Base-by-base conservation (phyloP, 2,329 filamentous ascomycete genomes). In the Penicillium fuscoglaucum region DNA sequence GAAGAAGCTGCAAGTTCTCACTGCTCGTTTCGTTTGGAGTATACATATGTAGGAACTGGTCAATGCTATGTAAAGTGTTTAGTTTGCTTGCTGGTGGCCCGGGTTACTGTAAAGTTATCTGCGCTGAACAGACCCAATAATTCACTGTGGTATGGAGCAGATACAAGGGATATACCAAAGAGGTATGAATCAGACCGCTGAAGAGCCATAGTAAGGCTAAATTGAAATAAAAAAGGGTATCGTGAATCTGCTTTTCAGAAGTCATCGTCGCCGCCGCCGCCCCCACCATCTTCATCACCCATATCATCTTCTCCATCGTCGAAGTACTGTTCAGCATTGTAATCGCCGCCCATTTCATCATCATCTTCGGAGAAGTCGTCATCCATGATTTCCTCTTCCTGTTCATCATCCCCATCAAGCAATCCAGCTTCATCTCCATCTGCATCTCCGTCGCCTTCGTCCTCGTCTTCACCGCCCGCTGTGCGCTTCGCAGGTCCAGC, bases 311-410 rank as follows among this genome's bases (percentile, higher is more conserved):
- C 85, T 7, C 85, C 85, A 55, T 79, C 83, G 61, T 84, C 82
- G 66, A 86, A 86, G 75, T 88, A 87, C 61, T 87, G 81, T 66
- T 88, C 85, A 1, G 83, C 85, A 64, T 87, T 84, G 66, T 88
- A 87, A 68, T 87, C 85, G 4, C 83, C 84, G 6, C 79, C 82
- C 72, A 82, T 80, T 37, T 81, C 80, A 55, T 85, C 83, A 45
- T 86, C 84, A 26, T 84, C 83, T 45, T 84, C 82, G 61, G 84
- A 87, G 54, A 85, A 82, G 57, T 84, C 82, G 53, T 86, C 84
- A 7, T 81, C 77, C 33, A 83, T 79, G 59, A 83, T 80, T 43
- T 83, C 81, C 21, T 82, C 78, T 15, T 75, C 73, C 2, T 54
- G 50, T 12, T 83, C 82, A 8, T 83, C 78, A 12, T 76, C 77